phyloP scores from a whole-genome alignment of 805 yeast species.

The Ogataea neopini region DNA sequence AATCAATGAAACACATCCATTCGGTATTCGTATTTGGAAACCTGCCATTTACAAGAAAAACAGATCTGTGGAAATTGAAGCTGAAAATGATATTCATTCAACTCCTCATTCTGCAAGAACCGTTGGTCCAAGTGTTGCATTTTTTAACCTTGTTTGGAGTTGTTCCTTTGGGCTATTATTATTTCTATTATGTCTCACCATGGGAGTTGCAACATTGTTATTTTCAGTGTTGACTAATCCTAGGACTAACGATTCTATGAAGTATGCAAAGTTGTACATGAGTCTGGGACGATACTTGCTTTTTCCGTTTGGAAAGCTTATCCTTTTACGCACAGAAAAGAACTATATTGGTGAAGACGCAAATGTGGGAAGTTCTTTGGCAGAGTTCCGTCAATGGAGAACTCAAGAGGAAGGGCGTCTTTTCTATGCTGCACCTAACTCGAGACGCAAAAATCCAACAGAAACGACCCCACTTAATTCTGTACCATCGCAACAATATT shows the following conservation, averaged over 20 bases:
- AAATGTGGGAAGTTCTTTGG: slow-evolving; percentile 80
- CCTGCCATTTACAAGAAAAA: slow-evolving; percentile 93
- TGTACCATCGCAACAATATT: slow-evolving; percentile 3
- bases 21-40: slow-evolving; percentile 98
- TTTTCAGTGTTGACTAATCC: slow-evolving; percentile 46
- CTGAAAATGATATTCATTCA: slow-evolving; percentile 92
- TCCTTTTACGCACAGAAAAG: slow-evolving; percentile 73
- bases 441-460: slow-evolving; percentile 15
- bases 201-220: slow-evolving; percentile 48
- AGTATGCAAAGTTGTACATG: slow-evolving; percentile 62
- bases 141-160: slow-evolving; percentile 76
- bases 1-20: slow-evolving; percentile 94
- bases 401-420: slow-evolving; percentile 72
- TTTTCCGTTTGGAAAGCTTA: slow-evolving; percentile 89
- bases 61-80: slow-evolving; percentile 87
- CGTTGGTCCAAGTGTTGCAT: slow-evolving; percentile 59
- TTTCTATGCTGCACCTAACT: slow-evolving; percentile 69
- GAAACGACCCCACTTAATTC: slow-evolving; percentile 24
- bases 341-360: slow-evolving; percentile 84
- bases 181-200: slow-evolving; percentile 50
- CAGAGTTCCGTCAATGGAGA: slow-evolving; percentile 90
- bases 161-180: slow-evolving; percentile 68
- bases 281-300: slow-evolving; percentile 70
- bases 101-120: slow-evolving; percentile 48
- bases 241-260: slow-evolving; percentile 48